Base-by-base conservation (phyloP, 208 protist species). In the Lotmaria passim region DNA sequence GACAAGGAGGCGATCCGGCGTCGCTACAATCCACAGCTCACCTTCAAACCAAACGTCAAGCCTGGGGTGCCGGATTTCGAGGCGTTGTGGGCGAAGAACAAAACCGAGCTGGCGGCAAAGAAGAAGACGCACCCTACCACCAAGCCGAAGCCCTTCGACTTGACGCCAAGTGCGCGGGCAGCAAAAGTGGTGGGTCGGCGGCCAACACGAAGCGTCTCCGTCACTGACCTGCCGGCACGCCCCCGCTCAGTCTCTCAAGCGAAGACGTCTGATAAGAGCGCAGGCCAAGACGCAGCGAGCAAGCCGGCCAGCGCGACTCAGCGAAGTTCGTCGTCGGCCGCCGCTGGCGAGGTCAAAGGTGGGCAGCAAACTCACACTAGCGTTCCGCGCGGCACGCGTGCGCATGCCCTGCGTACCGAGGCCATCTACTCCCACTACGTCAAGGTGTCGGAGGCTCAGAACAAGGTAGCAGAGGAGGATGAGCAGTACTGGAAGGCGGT, bases 11-110 rank as follows among this genome's bases (percentile, higher is more conserved):
- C 38, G 17, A 14, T 47, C 30, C 52, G 46, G 63, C 57, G 48
- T 23, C 72, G 63, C 33, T 78, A 72, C 74, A 90, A 90, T 48
- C 73, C 64, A 4, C 81, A 90, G 58, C 81, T 89, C 7, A 91
- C 85, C 36, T 96, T 96, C 68, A 79, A 83, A 56, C 91, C 91
- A 11, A 79, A 86, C 31, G 75, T 96, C 30, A 78, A 76, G 28
- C 80, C 79, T 17, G 89, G 87, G 23, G 87, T 96, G 44, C 91
- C 91, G 3, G 71, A 94, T 73, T 96, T 94, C 59, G 71, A 87
- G 28, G 55, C 48, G 23, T 56, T 96, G 41, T 93, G 89, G 87
- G 86, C 81, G 8, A 71, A 82, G 44, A 74, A 93, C n/a, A 68
- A 68, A 21, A 53, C 80, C 41, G 53, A 65, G 30, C 65, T 91